Evolutionary conservation across 148 eudicot species (phyloP).

Genomic region (Cornus controversa): DNA sequence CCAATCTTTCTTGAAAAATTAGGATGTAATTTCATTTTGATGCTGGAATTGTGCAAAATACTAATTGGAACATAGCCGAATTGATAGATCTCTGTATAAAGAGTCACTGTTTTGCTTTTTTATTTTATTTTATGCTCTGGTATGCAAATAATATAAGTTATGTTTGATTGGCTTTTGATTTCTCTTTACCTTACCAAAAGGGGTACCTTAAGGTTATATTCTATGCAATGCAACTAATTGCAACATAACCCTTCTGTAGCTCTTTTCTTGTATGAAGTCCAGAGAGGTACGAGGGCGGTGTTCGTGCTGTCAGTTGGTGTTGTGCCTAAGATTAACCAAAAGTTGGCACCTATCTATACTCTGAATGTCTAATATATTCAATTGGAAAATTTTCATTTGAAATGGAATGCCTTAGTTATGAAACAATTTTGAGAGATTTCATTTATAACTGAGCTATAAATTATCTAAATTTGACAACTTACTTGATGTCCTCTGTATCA

Average conservation of each 20-base stretch:
- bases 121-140: too few species aligned
- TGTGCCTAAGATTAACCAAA: too few species aligned
- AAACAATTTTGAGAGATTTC: not conserved
- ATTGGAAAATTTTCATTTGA: not conserved
- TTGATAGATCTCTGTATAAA: too few species aligned
- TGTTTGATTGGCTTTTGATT: too few species aligned
- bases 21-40: not conserved
- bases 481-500: constrained; percentile 1
- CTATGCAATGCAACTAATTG: too few species aligned
- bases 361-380: too few species aligned
- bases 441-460: not conserved
- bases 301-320: too few species aligned
- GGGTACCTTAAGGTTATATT: too few species aligned
- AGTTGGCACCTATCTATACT: too few species aligned
- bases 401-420: not conserved
- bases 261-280: not conserved
- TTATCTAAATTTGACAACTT: not conserved
- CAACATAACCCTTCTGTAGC: not conserved
- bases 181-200: too few species aligned
- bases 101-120: not conserved
- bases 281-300: too few species aligned
- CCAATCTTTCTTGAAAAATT: not conserved
- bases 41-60: not conserved
- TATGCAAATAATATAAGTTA: too few species aligned
- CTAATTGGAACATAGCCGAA: not conserved